Base-by-base conservation (phyloP, 495 filamentous ascomycete species). In the Penicillium coprophilum region DNA sequence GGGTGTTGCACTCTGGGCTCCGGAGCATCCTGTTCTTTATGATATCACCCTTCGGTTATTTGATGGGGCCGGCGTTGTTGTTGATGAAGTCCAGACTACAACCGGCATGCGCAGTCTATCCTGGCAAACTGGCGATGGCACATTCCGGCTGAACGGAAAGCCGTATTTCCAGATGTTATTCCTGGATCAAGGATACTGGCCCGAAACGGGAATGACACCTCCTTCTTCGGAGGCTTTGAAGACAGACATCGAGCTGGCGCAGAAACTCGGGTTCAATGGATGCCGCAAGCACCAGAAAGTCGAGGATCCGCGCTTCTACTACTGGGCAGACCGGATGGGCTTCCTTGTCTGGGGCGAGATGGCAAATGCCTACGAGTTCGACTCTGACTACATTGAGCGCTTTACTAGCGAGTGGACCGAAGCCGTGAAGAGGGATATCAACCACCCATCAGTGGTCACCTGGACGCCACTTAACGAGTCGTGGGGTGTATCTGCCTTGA, bases 401-500 rank as follows among this genome's bases (percentile, higher is more conserved):
- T 82, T 82, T 64, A 72, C 77, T 45, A 64, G 73, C 41, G 83
- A 86, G 62, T 86, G 83, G 82, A 63, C 66, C 1, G 81, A 81
- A 61, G 73, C 77, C 9, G 79, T 86, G 28, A 75, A 72, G 61
- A 69, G 82, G 27, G 82, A 84, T 59, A 80, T 84, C 56, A 85
- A 83, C 56, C 82, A 85, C 57, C 82, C 82, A 1, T 78, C 73
- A 24, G 64, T 86, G n/a, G 73, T 85, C n/a, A 76, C 78, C 7
- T 86, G 82, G 83, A 86, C 83, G 9, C 82, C 82, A 0, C 73
- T 79, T 27, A 86, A 86, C 56, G 82, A 86, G 64, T 83, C 80
- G 67, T 86, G 82, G 83, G 83, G 70, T 3, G 85, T 84, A 52
- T 71, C 78, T 2, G 68, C 73, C 27, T 64, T 85, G 45, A 76